These are phyloP conservation scores for Kickxella alabastrina DNA, from an alignment of 192 early-diverging fungal species.

Conservation along the genomic window DNA sequence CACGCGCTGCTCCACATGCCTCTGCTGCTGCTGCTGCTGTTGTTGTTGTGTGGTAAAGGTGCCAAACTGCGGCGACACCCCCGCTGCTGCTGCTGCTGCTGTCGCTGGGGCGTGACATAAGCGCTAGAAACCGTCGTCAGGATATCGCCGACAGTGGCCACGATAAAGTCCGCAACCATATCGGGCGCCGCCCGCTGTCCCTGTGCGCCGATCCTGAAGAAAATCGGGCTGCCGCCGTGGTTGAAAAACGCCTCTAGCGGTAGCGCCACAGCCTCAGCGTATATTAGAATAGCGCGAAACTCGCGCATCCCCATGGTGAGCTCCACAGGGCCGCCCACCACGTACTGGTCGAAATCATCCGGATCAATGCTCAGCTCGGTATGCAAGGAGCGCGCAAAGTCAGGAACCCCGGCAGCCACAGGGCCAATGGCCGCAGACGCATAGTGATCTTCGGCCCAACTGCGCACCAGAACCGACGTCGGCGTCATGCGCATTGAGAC, in stretches of 20 bases:
- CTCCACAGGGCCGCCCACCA: slow-evolving; percentile 27
- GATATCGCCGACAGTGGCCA: slow-evolving; percentile 43
- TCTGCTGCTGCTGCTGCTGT: background rate
- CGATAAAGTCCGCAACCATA: slow-evolving; percentile 33
- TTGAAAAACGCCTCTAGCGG: slow-evolving; percentile 46
- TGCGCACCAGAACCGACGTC: slow-evolving; percentile 26
- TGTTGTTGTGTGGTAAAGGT: background rate
- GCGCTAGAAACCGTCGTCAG: slow-evolving; percentile 1
- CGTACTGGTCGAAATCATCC: slow-evolving; percentile 49
- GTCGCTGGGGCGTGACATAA: background rate
- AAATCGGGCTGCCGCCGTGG: slow-evolving; percentile 32
- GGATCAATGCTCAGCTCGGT: slow-evolving; percentile 40
- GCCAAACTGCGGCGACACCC: background rate
- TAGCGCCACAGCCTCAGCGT: slow-evolving; percentile 42
- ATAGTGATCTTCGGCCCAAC: slow-evolving; percentile 40
- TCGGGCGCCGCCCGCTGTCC: slow-evolving; percentile 7
- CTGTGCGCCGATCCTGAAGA: slow-evolving; percentile 25
- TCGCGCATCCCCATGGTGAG: slow-evolving; percentile 50
- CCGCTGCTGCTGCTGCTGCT: background rate
- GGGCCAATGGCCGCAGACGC: slow-evolving; percentile 10
- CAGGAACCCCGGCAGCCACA: slow-evolving; percentile 18
- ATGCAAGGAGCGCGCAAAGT: slow-evolving; percentile 29
- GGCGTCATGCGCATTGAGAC: slow-evolving; percentile 40
- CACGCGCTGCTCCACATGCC: background rate
- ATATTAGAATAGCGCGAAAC: slow-evolving; percentile 44